Percentiles rank a stretch among this genome's conserved stretches.
These are phyloP conservation scores for Teratosphaeria nubilosa DNA, from an alignment of 2,329 filamentous ascomycete species.

Conservation along the genomic window DNA sequence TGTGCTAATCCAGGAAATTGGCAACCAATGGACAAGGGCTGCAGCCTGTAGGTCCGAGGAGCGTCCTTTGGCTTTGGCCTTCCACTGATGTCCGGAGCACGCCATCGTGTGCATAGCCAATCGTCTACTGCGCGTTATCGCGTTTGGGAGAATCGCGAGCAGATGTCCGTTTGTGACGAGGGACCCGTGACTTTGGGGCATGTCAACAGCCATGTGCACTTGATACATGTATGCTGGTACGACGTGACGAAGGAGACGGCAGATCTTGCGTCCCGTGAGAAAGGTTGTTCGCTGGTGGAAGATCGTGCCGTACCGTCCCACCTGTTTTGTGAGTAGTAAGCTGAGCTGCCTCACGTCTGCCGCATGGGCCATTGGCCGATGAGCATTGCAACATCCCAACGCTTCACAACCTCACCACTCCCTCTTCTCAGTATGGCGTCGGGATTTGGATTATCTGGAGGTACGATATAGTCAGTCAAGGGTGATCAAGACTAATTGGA, in stretches of 20 bases:
- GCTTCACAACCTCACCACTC: background rate
- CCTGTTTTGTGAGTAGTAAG: background rate
- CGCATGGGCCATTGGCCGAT: background rate
- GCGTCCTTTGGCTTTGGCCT: background rate
- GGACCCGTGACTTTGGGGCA: too few species aligned
- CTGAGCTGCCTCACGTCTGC: background rate
- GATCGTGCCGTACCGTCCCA: background rate
- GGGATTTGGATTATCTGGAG: constrained; percentile 3
- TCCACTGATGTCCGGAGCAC: background rate
- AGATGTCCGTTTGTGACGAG: background rate
- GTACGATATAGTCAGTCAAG: background rate
- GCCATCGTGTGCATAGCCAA: background rate
- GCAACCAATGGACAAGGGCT: background rate
- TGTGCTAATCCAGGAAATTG: background rate
- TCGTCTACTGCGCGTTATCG: background rate
- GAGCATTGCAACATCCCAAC: background rate
- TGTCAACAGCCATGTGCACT: too few species aligned
- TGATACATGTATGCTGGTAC: too few species aligned
- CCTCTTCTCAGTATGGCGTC: constrained; percentile 2
- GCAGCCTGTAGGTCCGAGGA: background rate
- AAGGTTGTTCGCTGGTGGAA: too few species aligned
- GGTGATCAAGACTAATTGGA: background rate
- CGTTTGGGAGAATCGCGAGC: background rate
- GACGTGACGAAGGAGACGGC: too few species aligned
- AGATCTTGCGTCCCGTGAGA: too few species aligned